Evolutionary conservation across 2,329 filamentous ascomycete genomes (phyloP), one percentile per base, ranked within the genome.

Genomic region (Arachnomyces sp.): DNA sequence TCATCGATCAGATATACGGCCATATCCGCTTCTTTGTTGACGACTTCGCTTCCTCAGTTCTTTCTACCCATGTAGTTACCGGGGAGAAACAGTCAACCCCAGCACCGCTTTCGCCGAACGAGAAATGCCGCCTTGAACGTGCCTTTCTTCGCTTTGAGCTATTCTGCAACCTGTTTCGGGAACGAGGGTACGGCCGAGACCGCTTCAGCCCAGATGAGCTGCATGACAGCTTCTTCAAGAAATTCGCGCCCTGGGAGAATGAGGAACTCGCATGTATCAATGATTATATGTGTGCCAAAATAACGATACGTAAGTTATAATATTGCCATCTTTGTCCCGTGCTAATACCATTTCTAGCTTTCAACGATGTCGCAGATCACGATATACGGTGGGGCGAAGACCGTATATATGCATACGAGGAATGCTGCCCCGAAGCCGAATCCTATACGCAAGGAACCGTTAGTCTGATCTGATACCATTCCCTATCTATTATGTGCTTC

Each of bases 201-300:
- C n/a, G n/a, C n/a, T 2, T 35, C 18, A 18, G 39, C 35, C 6
- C 37, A n/a, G 16, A 31, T 12, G 38, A 25, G 31, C 34, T 44
- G 34, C 8, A 32, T 17, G 29, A 34, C 2, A 14, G 42, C 4
- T 52, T 49, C 40, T 40, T 49, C 13, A 4, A 14, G 11, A 32
- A 35, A 14, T 52, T 52, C 32, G 35, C 48, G 9, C 46, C 44
- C 7, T 50, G 46, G 46, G 48, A 52, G 35, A 48, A 39, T 42
- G 48, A 50, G 31, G 46, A 52, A 28, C 29, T 52, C 9, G 44
- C 34, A 28, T 50, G 49, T 33, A 25, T 52, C 28, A 33, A 49
- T 42, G 49, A 50, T 31, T 48, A 44, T 35, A 41, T 52, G 3
- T 12, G 43, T n/a, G 17, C 34, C 20, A 34, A 39, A 29, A 37